Conservation (phyloP, 2,329 filamentous ascomycete species). For the Phyllosticta capitalensis region DNA sequence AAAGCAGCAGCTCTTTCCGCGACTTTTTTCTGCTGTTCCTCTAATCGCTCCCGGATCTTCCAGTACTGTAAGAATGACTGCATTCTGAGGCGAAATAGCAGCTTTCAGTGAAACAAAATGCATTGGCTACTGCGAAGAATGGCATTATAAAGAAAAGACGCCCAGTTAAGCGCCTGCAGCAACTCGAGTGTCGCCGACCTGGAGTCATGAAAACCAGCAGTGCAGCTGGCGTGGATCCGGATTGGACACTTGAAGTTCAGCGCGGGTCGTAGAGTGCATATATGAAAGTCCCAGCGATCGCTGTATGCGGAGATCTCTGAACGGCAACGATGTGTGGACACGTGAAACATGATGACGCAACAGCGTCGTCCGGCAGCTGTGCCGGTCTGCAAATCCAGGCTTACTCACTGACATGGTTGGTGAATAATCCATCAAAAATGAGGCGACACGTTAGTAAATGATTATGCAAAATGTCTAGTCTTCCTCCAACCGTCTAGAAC, state of each 20-base stretch:
- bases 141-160: not conserved
- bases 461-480: not conserved
- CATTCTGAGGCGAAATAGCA: constrained; percentile 12
- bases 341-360: not conserved
- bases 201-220: not conserved
- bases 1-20: constrained; percentile 6
- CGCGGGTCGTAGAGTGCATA: not conserved
- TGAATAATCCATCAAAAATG: not conserved
- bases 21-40: constrained; percentile 13
- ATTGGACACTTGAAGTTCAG: not conserved
- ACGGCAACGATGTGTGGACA: not conserved
- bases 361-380: not conserved
- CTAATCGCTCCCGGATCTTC: constrained; percentile 13
- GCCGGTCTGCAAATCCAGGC: not conserved
- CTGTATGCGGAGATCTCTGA: not conserved
- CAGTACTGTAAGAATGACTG: constrained; percentile 20
- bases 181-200: not conserved
- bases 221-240: not conserved
- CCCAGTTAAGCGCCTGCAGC: not conserved
- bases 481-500: constrained; percentile 49
- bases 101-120: not conserved
- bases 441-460: not conserved
- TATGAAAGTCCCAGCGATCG: not conserved
- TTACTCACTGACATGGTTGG: not conserved
- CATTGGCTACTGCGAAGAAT: not conserved